Base-by-base conservation (phyloP, 345 rosid genomes). In the Boechera divaricarpa region DNA sequence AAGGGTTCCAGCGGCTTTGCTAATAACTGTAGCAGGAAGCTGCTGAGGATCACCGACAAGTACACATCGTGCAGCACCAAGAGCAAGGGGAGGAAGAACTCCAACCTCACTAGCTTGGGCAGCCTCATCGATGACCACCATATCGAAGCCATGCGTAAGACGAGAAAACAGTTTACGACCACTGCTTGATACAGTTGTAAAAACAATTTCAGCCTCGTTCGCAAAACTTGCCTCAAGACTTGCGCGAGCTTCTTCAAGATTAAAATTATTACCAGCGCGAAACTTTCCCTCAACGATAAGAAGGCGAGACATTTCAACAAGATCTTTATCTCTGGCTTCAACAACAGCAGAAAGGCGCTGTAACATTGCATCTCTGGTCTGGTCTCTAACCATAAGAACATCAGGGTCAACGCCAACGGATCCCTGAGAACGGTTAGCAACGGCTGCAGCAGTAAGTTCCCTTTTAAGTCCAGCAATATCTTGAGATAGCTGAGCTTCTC, bases 1-100 rank as follows among this genome's bases (percentile, higher is more conserved):
- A 71, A 95, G 86, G 65, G 98, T 95, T 59, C 99, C 99, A 44
- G 98, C 99, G 49, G 98, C 97, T 81, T 95, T 95, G 87, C 98
- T 92, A 71, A 95, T 95, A 42, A 95, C 99, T 36, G 99, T 95
- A 52, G 99, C 99, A 73, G 99, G 99, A 82, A 95, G 99, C 85
- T 95, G 99, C 86, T 95, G 99, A 53, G 99, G 99, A 86, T 95
- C 99, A 56, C 99, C 99, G 13, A 95, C 99, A 81, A 95, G 97
- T 79, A 95, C 99, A 78, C 99, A 95, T 8, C 99, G 83, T 32
- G 98, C 90, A 41, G 99, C 99, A 53, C 97, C 99, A 45, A 95
- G 98, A 49, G 98, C 81, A 57, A 95, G 92, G 42, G 99, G 98
- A 73, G 99, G 99, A 79, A 95, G 96, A 81, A 91, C 89, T 54